Evolutionary conservation across 495 filamentous ascomycete species (phyloP).

Genomic region (Penicillium macrosclerotiorum): DNA sequence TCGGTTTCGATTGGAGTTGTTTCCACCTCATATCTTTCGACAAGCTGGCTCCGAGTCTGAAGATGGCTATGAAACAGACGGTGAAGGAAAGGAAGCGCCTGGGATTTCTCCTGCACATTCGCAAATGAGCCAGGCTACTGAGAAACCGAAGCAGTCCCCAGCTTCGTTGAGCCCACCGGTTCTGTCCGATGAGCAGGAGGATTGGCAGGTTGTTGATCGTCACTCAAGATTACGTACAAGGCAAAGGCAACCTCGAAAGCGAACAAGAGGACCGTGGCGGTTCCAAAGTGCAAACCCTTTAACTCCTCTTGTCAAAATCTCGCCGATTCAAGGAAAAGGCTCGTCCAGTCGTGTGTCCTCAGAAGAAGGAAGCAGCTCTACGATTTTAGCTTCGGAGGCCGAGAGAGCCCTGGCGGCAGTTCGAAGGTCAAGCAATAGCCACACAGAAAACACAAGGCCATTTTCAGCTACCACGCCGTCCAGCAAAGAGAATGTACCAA

Average conservation of each 20-base stretch:
- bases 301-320: conserved; percentile 33
- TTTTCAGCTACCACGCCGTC: background rate
- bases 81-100: conserved; percentile 26
- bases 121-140: conserved; percentile 33
- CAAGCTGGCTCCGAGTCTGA: conserved; percentile 33
- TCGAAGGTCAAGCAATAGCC: conserved; percentile 32
- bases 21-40: conserved; percentile 39
- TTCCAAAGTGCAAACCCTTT: conserved; percentile 33
- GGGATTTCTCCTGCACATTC: conserved; percentile 34
- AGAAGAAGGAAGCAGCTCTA: conserved; percentile 18
- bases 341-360: conserved; percentile 27
- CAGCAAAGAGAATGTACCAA: conserved; percentile 28
- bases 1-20: conserved; percentile 31
- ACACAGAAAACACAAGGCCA: conserved; percentile 14
- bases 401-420: conserved; percentile 39
- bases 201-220: conserved; percentile 41
- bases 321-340: conserved; percentile 32
- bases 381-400: conserved; percentile 33
- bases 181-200: conserved; percentile 23
- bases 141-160: conserved; percentile 27
- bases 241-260: conserved; percentile 12
- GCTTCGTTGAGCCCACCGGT: conserved; percentile 24
- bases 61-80: conserved; percentile 44
- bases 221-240: conserved; percentile 17
- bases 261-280: conserved; percentile 25